Base-by-base conservation (phyloP, 169 alveolate species). In the Plasmodium inui region DNA sequence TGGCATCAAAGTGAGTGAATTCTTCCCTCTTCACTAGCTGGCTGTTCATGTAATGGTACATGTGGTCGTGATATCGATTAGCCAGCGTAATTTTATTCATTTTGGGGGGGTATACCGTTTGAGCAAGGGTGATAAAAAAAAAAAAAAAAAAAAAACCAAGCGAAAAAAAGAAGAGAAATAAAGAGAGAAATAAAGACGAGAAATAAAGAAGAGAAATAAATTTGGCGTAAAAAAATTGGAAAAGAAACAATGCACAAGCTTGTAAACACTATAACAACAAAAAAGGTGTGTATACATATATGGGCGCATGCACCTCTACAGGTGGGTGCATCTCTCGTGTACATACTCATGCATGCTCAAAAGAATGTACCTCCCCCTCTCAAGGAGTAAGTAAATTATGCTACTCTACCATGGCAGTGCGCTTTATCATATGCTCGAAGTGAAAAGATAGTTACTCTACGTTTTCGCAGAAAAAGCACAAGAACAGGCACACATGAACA, bases 1-100 rank as follows among this genome's bases (percentile, higher is more conserved):
- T 55, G 4, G 37, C 61, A 34, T 37, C 41, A 44, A 32, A 53
- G 44, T 50, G 55, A 6, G 86, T 2, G 39, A 74, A 19, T 4
- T 86, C 93, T 74, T 86, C 93, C 34, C 76, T 19, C 32, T 3
- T 32, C 71, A 57, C 32, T 26, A 61, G 17, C 46, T 76, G 55
- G 28, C 76, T 86, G 14, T 55, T 86, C 67, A 39, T 0, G 79
- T 86, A 86, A 74, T 53, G 41, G 61, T 34, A 86, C 79, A 34
- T 86, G 26, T 76, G 84, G 30, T 76, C 86, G 55, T 86, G 85
- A 12, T 41, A 74, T 76, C 67, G 39, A 19, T 86, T 61, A 12
- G 85, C 71, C 70, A 74, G 37, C 46, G 93, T 86, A 26, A 74
- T 86, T 76, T 86, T 86, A 86, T 86, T 74, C 93, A 86, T 86